Conservation (phyloP, 2,329 filamentous ascomycete species). For the Aspergillus transmontanensis region DNA sequence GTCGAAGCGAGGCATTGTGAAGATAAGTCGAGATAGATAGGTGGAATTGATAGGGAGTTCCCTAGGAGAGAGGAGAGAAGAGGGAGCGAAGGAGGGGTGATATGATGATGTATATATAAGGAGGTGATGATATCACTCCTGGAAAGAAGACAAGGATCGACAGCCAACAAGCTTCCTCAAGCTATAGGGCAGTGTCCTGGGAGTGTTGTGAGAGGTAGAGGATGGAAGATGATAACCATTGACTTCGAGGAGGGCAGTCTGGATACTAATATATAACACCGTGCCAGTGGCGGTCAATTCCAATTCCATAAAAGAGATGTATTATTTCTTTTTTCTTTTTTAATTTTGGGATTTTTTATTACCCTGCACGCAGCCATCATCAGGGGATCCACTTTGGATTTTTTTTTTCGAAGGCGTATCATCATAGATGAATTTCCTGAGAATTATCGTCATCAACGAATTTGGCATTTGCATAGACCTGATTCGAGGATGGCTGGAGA, state of each 20-base stretch:
- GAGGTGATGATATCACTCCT: slow-evolving; percentile 21
- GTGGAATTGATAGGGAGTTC: not conserved
- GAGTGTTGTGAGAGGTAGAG: slow-evolving; percentile 7
- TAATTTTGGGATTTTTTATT: not conserved
- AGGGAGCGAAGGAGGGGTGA: slow-evolving; percentile 6
- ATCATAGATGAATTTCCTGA: slow-evolving; percentile 31
- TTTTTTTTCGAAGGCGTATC: not conserved
- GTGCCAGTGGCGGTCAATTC: slow-evolving; percentile 20
- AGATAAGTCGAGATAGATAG: slow-evolving; percentile 16
- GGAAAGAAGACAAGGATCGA: slow-evolving; percentile 1
- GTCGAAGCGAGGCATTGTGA: slow-evolving; percentile 63
- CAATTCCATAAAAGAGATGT: not conserved
- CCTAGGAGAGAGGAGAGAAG: not conserved
- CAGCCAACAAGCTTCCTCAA: slow-evolving; percentile 5
- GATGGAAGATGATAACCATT: slow-evolving; percentile 11
- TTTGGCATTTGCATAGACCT: slow-evolving; percentile 6
- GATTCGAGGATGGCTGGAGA: not conserved
- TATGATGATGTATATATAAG: slow-evolving; percentile 1
- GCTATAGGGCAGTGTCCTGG: not conserved
- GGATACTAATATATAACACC: slow-evolving; percentile 13
- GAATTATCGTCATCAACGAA: slow-evolving; percentile 41
- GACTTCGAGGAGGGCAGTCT: slow-evolving; percentile 4
- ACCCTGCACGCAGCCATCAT: slow-evolving; percentile 20
- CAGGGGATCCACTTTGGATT: not conserved
- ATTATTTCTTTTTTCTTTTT: not conserved